Conservation (phyloP, 495 filamentous ascomycete species). For the Podospora tetraspora region DNA sequence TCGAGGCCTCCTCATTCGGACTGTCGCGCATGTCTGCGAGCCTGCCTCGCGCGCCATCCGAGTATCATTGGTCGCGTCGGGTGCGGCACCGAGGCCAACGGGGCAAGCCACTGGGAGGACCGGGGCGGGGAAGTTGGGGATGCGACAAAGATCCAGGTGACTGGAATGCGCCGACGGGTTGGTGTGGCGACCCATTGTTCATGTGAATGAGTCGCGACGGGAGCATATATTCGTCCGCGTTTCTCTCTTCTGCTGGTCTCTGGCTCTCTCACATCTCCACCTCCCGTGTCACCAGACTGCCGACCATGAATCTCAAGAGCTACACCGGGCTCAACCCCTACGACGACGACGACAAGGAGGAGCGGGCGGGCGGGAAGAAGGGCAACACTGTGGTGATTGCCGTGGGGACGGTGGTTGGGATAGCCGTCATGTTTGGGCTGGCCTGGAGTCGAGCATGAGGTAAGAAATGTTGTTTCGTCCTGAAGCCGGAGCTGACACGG, state of each 20-base stretch:
- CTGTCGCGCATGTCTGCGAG: neutral
- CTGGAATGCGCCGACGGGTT: neutral
- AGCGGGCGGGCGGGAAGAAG: neutral
- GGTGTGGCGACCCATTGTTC: neutral
- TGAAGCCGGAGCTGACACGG: neutral
- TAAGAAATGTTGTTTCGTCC: neutral
- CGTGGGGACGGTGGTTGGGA: constrained; percentile 2
- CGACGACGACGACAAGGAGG: constrained; percentile 18
- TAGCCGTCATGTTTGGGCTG: constrained; percentile 8
- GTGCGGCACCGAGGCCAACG: neutral
- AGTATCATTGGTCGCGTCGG: neutral
- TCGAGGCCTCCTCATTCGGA: neutral
- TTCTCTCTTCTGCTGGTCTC: neutral
- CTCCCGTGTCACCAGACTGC: neutral
- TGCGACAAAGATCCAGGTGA: neutral
- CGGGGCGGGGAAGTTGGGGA: neutral
- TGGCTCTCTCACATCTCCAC: neutral
- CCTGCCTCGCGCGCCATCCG: neutral
- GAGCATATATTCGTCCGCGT: neutral
- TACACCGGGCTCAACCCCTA: constrained; percentile 25
- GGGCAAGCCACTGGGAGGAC: neutral
- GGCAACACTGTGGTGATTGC: constrained; percentile 6
- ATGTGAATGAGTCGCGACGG: neutral
- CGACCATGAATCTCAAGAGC: constrained; percentile 29
- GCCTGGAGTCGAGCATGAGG: neutral